A percentile compares a stretch with the other conserved stretches of the same genome.
Conservation (phyloP, 208 protist species). For the Zelonia costaricensis region DNA sequence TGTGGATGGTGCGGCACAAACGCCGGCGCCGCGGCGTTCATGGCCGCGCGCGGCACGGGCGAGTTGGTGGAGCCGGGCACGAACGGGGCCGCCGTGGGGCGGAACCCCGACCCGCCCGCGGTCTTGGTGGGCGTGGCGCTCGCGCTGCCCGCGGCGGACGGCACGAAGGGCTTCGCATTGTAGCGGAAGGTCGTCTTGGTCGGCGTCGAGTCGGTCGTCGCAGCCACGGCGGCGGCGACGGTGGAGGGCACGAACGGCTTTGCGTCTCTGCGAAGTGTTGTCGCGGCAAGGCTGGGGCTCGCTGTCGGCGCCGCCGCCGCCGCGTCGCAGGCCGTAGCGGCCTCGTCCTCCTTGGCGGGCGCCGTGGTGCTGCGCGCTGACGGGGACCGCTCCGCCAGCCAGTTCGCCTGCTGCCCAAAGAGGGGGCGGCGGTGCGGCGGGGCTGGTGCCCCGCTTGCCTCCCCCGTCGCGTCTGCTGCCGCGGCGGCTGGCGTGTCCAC, state of each 20-base stretch:
- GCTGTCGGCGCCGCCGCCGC: background rate
- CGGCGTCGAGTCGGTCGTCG: slow-evolving; percentile 11
- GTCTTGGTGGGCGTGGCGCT: background rate
- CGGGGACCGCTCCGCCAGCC: background rate
- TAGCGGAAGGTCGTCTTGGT: slow-evolving; percentile 40
- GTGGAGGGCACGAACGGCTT: slow-evolving; percentile 31
- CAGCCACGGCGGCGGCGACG: background rate
- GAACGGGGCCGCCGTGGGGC: background rate
- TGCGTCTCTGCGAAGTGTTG: slow-evolving; percentile 28
- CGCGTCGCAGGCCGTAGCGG: background rate
- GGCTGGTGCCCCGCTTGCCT: background rate
- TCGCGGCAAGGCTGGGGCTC: too few species aligned
- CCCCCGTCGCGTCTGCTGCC: background rate
- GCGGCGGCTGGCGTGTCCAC: background rate
- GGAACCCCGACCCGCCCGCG: background rate
- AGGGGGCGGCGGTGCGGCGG: background rate
- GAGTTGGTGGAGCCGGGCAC: background rate
- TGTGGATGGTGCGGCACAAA: slow-evolving; percentile 19
- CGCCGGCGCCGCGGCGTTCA: slow-evolving; percentile 16
- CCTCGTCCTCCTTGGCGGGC: slow-evolving; percentile 11
- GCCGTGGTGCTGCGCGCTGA: slow-evolving; percentile 12
- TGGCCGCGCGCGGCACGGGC: background rate
- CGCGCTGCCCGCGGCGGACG: background rate
- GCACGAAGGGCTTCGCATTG: slow-evolving; percentile 21
- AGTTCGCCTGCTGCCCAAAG: slow-evolving; percentile 1